Evolutionary conservation across 768 basidiomycete genomes (phyloP), one percentile per base, ranked within the genome.

Genomic region (Leccinum ochraceum): DNA sequence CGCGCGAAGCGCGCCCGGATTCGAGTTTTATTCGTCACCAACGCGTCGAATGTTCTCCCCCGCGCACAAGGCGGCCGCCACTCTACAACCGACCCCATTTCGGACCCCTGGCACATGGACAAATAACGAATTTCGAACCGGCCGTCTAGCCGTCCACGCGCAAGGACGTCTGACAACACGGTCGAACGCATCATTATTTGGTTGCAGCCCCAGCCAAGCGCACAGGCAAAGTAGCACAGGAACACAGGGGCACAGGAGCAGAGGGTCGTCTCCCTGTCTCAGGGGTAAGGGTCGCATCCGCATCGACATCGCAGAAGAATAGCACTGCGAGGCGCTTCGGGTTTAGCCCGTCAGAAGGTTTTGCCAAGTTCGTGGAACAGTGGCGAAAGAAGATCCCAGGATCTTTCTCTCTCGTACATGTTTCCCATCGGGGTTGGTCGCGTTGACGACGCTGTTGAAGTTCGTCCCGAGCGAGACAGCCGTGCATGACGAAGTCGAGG

Each of bases 391-490:
- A 59, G 28, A 13, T 36, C 34, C 34, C 34, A 36, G 34, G 34
- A 60, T 49, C 28, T 55, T 56, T 46, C 44, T 20, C 42, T 20
- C 44, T 46, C 44, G 60, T 62, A 66, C 5, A 48, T 36, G 22
- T 66, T 63, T 8, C 57, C 57, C 63, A 7, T 46, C 20, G 2
- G 53, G 52, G 34, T 69, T 62, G 4, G 67, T 57, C 26, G 55
- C 61, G 20, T 20, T 46, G 44, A 46, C 44, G 20, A 46, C 44
- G 44, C 20, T 20, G 44, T 20, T 20, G n/a, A 46, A 46, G 53
- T 65, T 65, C 22, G 57, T 22, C 22, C 56, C 54, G 7, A 67
- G 57, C 36, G 50, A 52, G 17, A 58, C 17, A n/a, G 42, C 17
- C 42, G 42, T n/a, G 42, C 4, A 42, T 42, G 42, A n/a, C 9